Evolutionary conservation across 1,284 basidiomycete species (phyloP).

Genomic region (Paramarasmius palmivorus): DNA sequence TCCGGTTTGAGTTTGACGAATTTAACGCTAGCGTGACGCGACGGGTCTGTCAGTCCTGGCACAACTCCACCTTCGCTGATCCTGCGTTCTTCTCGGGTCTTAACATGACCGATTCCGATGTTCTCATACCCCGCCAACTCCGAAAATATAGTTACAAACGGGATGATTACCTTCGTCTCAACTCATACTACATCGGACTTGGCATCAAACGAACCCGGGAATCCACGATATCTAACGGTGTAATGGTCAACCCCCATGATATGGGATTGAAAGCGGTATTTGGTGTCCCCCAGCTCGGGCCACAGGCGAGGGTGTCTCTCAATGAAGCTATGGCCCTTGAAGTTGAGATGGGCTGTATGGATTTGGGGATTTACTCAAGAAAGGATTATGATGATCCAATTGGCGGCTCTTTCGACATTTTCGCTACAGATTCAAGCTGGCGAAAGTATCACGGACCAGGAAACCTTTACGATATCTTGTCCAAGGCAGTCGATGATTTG

Average conservation of each 20-base stretch:
- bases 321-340: constrained; percentile 20
- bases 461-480: constrained; percentile 13
- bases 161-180: constrained; percentile 13
- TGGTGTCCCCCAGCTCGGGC: constrained; percentile 17
- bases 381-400: background rate
- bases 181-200: constrained; percentile 16
- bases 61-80: constrained; percentile 20
- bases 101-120: constrained; percentile 21
- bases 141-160: background rate
- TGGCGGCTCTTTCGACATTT: constrained; percentile 3
- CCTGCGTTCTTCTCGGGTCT: constrained; percentile 15
- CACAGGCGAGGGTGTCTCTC: constrained; percentile 12
- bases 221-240: constrained; percentile 15
- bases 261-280: constrained; percentile 17
- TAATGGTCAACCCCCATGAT: constrained; percentile 17
- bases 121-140: constrained; percentile 17
- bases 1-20: no score
- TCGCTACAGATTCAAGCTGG: constrained; percentile 1
- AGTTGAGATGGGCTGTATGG: constrained; percentile 19
- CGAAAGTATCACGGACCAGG: constrained; percentile 20
- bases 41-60: constrained; percentile 15
- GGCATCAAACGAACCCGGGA: constrained; percentile 3
- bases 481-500: constrained; percentile 15
- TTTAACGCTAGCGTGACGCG: constrained; percentile 12
- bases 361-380: constrained; percentile 10